Conservation (phyloP, 2,329 filamentous ascomycete species). For the Phialocephala sp. region DNA sequence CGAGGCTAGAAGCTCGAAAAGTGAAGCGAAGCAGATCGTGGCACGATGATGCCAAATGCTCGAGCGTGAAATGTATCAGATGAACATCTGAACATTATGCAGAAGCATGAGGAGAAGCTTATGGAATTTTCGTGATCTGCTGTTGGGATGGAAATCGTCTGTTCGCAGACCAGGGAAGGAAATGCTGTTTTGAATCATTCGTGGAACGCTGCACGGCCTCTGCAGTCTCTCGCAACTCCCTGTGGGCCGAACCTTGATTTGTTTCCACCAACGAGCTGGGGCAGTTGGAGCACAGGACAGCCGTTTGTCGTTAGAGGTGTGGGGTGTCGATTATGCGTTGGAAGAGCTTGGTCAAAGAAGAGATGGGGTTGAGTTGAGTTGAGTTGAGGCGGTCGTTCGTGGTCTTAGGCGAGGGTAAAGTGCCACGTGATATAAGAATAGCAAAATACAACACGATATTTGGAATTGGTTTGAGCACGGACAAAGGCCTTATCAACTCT, state of each 20-base stretch:
- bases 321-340: background rate
- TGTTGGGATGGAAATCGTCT: slow-evolving; percentile 11
- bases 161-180: slow-evolving; percentile 5
- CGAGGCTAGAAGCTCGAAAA: slow-evolving; percentile 18
- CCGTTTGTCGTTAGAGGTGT: background rate
- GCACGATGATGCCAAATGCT: slow-evolving; percentile 15
- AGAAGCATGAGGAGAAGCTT: background rate
- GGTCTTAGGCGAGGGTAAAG: background rate
- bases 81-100: slow-evolving; percentile 7
- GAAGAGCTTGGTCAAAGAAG: background rate
- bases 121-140: slow-evolving; percentile 19
- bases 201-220: slow-evolving; percentile 13
- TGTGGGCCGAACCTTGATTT: background rate
- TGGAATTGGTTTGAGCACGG: too few relatives aligned
- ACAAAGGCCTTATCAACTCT: too few relatives aligned
- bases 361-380: background rate
- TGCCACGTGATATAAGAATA: background rate
- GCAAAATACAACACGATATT: too few relatives aligned
- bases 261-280: background rate
- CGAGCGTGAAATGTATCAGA: slow-evolving; percentile 22
- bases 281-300: background rate
- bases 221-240: slow-evolving; percentile 7
- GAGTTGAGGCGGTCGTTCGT: background rate
- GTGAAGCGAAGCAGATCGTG: slow-evolving; percentile 26
- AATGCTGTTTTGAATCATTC: slow-evolving; percentile 13